Conservation (phyloP, 768 basidiomycete species). For the Leccinellum rugosiceps region DNA sequence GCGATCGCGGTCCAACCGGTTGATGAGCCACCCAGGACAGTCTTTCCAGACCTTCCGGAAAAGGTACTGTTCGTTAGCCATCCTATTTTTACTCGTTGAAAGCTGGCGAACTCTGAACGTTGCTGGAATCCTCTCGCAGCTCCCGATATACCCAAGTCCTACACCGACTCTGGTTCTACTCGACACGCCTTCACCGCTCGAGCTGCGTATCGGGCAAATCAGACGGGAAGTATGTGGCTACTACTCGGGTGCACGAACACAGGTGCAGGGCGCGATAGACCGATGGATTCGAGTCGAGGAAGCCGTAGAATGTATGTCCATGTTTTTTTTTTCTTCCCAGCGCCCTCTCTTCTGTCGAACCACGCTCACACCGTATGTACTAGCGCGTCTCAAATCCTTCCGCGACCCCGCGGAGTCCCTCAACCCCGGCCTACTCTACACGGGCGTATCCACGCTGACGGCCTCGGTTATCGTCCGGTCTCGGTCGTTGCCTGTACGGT, state of each 20-base stretch:
- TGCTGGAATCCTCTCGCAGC: constrained; percentile 44
- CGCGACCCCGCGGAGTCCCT: constrained; percentile 77
- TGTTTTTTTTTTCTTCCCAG: background rate
- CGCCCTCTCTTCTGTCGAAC: background rate
- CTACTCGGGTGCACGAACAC: constrained; percentile 54
- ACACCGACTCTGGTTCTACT: constrained; percentile 66
- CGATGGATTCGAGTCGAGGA: constrained; percentile 87
- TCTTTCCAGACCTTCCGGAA: constrained; percentile 23
- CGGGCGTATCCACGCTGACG: constrained; percentile 82
- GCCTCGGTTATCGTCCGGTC: constrained; percentile 85
- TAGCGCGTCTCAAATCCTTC: constrained; percentile 82
- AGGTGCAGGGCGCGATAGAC: constrained; percentile 70
- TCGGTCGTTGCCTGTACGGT: constrained; percentile 63
- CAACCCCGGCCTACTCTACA: constrained; percentile 87
- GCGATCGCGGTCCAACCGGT: constrained; percentile 1
- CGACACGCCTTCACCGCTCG: constrained; percentile 70
- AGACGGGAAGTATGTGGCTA: constrained; percentile 58
- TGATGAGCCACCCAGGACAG: constrained; percentile 6
- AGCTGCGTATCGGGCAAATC: constrained; percentile 69
- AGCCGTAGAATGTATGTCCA: constrained; percentile 72
- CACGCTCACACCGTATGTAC: background rate
- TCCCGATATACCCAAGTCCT: constrained; percentile 75
- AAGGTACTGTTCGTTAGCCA: constrained; percentile 16
- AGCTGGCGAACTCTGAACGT: background rate
- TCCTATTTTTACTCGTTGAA: background rate